Base-by-base conservation (phyloP, 768 basidiomycete genomes). In the Macrolepiota albuminosa region DNA sequence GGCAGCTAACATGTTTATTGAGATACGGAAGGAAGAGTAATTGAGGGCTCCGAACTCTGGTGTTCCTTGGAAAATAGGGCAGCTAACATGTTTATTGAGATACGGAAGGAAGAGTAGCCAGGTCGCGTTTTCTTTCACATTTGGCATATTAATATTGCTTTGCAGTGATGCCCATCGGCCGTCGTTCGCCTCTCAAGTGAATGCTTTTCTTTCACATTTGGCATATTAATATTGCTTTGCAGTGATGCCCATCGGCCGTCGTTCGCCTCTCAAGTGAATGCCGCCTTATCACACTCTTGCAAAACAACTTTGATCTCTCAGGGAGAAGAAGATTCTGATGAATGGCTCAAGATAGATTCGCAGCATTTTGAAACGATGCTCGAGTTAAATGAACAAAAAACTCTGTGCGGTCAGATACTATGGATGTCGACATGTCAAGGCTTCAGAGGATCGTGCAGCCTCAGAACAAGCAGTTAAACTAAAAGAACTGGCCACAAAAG, bases 261-360 rank as follows among this genome's bases (percentile, higher is more conserved):
- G 16, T 58, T 58, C 24, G 57, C 57, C 18, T 50, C 31, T 51
- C 57, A 42, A 51, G 57, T 58, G 33, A 49, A 58, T n/a, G 42
- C 36, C n/a, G 59, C 59, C 40, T 34, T 56, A 21, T 31, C 21
- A 45, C 29, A 45, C 21, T 37, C 49, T 9, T 31, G 51, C n/a
- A 46, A 50, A n/a, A 14, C 48, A 3, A 21, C 18, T 34, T 31
- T 34, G 16, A 52, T 54, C 13, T 34, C 52, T 11, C 52, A 57
- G n/a, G 55, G 10, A 18, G 63, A 64, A 37, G 68, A 69, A 54
- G 68, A 69, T 49, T 6, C 59, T 31, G 94, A 96, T 61, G 82
- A 82, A 1, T 99, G 97, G 97, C 76, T 98, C n/a, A 86, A 85
- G 54, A 76, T 98, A 36, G 84, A 92, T 58, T 79, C 84, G 0